These are phyloP conservation scores for Cucumis hystrix DNA, from an alignment of 306 rosid species.

Conservation along the genomic window DNA sequence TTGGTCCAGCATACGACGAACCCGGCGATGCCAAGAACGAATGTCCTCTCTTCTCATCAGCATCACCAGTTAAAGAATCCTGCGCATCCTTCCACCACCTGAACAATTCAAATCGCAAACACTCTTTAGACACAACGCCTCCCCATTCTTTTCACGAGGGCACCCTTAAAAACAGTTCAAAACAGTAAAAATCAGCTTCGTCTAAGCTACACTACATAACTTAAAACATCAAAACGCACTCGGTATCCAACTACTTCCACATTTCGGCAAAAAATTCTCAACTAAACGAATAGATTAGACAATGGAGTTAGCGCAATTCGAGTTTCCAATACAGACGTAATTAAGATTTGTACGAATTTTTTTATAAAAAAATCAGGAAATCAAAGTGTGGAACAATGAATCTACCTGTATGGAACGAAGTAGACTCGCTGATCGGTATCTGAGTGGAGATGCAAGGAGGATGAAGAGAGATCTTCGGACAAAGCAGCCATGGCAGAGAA, in stretches of 20 bases:
- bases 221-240: neutral
- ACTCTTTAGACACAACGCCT: neutral
- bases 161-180: neutral
- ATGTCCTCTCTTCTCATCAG: constrained; percentile 45
- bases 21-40: constrained; percentile 40
- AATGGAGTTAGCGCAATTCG: neutral
- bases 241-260: neutral
- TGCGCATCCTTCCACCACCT: constrained; percentile 99
- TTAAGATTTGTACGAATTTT: constrained; percentile 14
- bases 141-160: neutral
- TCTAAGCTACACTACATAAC: neutral
- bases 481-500: constrained; percentile 27
- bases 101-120: constrained; percentile 24
- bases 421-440: constrained; percentile 63
- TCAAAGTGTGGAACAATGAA: constrained; percentile 14
- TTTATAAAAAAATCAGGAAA: neutral
- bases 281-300: neutral
- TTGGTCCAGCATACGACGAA: constrained; percentile 61
- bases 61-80: constrained; percentile 49
- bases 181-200: neutral
- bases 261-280: constrained; percentile 3
- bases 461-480: constrained; percentile 54
- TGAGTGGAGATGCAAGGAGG: constrained; percentile 31
- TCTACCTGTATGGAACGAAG: constrained; percentile 87
- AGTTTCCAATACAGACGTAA: neutral